Conservation (phyloP, 176 grass and related monocot species). For the Chloris gayana region DNA sequence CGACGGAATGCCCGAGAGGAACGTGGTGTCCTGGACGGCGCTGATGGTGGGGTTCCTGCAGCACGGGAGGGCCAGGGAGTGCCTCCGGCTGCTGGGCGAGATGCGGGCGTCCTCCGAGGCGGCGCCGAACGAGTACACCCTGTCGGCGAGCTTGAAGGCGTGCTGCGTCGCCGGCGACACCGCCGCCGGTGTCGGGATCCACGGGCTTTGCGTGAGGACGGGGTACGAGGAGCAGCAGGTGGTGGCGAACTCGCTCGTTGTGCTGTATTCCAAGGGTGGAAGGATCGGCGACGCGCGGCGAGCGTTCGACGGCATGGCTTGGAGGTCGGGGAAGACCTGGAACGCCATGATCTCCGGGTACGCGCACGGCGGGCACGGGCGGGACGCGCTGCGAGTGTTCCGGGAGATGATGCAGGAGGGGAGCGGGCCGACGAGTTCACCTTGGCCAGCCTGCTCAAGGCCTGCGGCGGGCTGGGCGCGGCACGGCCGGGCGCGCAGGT, state of each 20-base stretch:
- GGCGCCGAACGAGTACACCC: slow-evolving; percentile 52
- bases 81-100: slow-evolving; percentile 29
- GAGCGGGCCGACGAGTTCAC: slow-evolving; percentile 49
- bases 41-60: slow-evolving; percentile 62
- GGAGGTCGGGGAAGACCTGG: no score
- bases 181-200: slow-evolving; percentile 30
- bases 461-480: slow-evolving; percentile 37
- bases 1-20: slow-evolving; percentile 44
- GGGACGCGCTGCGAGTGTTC: slow-evolving; percentile 40
- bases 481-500: slow-evolving; percentile 33
- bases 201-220: slow-evolving; percentile 36
- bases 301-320: slow-evolving; percentile 36
- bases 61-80: slow-evolving; percentile 26
- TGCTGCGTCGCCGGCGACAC: slow-evolving; percentile 33
- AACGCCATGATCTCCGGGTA: slow-evolving; percentile 49
- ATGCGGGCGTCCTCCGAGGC: slow-evolving; percentile 30
- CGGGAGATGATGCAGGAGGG: slow-evolving; percentile 30
- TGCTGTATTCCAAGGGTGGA: slow-evolving; percentile 48
- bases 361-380: slow-evolving; percentile 24
- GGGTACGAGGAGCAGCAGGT: slow-evolving; percentile 45
- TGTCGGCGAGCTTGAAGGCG: slow-evolving; percentile 53
- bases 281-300: slow-evolving; percentile 31
- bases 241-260: slow-evolving; percentile 46
- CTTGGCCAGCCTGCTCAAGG: slow-evolving; percentile 56
- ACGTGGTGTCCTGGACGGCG: slow-evolving; percentile 60